Evolutionary conservation across 805 yeast species (phyloP).

Genomic region (Ogataea methylovora): DNA sequence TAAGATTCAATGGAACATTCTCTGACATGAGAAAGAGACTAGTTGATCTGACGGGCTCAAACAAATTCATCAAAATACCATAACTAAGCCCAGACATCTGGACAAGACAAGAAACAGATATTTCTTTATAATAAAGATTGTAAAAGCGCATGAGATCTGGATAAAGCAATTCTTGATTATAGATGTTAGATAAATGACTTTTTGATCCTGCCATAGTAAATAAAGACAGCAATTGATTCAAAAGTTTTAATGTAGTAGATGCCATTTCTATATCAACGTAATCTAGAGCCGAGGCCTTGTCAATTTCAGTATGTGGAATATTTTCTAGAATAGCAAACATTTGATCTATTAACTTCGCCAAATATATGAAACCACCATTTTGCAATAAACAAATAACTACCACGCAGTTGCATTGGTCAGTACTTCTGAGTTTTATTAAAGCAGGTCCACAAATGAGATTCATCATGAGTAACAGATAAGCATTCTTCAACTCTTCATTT

Average conservation of each 20-base stretch:
- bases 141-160: too few relatives aligned
- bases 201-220: conserved; percentile 37
- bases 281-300: conserved; percentile 10
- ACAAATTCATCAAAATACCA: conserved; percentile 29
- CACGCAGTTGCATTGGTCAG: conserved; percentile 28
- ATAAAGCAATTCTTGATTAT: too few relatives aligned
- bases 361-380: conserved; percentile 34
- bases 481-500: conserved; percentile 16
- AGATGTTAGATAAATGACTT: conserved; percentile 23
- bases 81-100: conserved; percentile 35
- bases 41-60: conserved; percentile 20
- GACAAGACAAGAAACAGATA: conserved; percentile 19
- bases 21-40: conserved; percentile 11
- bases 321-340: conserved; percentile 17
- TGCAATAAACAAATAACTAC: conserved; percentile 45
- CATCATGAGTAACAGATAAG: conserved; percentile 17
- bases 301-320: conserved; percentile 10
- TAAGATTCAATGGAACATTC: conserved; percentile 29
- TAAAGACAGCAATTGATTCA: conserved; percentile 29
- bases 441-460: too few relatives aligned
- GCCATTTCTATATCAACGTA: conserved; percentile 18
- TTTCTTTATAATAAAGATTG: conserved; percentile 17
- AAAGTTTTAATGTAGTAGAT: conserved; percentile 15
- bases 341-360: conserved; percentile 20
- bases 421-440: too few relatives aligned